Evolutionary conservation across 805 yeast genomes (phyloP), one percentile per base, ranked within the genome.

Genomic region (Lipomyces oligophaga): DNA sequence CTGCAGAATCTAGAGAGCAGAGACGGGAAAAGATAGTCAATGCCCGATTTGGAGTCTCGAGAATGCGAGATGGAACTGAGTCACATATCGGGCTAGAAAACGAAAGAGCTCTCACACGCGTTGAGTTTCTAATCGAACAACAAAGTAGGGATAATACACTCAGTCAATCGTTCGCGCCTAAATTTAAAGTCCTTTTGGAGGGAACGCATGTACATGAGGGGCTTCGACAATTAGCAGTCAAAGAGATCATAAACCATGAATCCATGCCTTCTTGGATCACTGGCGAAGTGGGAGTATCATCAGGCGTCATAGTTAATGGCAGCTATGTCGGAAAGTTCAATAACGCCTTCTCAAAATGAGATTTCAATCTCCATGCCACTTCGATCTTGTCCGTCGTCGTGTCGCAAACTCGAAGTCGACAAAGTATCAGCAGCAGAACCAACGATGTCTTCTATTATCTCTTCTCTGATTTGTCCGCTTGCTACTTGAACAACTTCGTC

Each of bases 381-480:
- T 2, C 47, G 43, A 21, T 24, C 40, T 2, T 28, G 10, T n/a
- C n/a, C 25, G 30, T 26, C 30, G 30, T 10, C 30, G 13, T 8
- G 16, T 15, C 26, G 38, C 7, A 27, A 24, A 6, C 43, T 15
- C 16, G 46, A 8, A 13, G 34, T 40, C 7, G 43, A n/a, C n/a
- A n/a, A n/a, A 24, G 13, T 36, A 35, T n/a, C 22, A n/a, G 5
- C n/a, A n/a, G n/a, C n/a, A n/a, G n/a, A n/a, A 34, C n/a, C n/a
- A n/a, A n/a, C n/a, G n/a, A n/a, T 45, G 42, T 64, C 68, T 36
- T 67, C 71, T 15, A 66, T 67, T 2, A 58, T 55, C 31, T 63
- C 64, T 34, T 67, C 69, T 10, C 34, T 27, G 13, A 57, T 55
- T 3, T 54, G 42, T 41, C 60, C 63, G 66, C 60, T 11, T 61